Conservation (phyloP, 2,329 filamentous ascomycete species). For the Plenodomus biglobosus region DNA sequence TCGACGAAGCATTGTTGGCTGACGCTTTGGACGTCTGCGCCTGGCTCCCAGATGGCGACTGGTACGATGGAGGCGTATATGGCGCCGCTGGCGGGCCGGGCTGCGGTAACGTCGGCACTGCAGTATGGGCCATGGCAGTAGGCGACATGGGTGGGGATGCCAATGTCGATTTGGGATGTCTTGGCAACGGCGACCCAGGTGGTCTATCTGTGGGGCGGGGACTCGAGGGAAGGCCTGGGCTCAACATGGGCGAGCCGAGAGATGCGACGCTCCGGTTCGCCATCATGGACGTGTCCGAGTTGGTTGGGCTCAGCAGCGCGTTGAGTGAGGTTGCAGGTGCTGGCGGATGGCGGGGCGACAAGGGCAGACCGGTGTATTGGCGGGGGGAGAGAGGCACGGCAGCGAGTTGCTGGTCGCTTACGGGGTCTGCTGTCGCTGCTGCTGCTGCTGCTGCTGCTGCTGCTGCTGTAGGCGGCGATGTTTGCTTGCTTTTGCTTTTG, state of each 20-base stretch:
- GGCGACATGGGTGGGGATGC: constrained; percentile 71
- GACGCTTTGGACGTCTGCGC: constrained; percentile 39
- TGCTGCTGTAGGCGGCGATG: constrained; percentile 35
- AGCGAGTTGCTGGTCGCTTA: constrained; percentile 16
- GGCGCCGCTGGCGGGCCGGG: constrained; percentile 72
- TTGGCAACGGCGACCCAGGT: constrained; percentile 60
- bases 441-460: too few species aligned
- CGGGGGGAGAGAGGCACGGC: constrained; percentile 33
- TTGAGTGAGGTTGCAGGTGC: constrained; percentile 42
- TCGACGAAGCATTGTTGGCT: constrained; percentile 26
- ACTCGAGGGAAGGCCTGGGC: constrained; percentile 65
- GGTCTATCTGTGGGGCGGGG: constrained; percentile 63
- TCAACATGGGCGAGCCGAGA: constrained; percentile 54
- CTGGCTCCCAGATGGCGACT: constrained; percentile 52
- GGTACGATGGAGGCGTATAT: constrained; percentile 66
- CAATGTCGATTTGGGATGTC: constrained; percentile 58
- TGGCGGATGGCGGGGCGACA: constrained; percentile 43
- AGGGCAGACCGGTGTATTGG: constrained; percentile 39
- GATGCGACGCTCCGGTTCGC: constrained; percentile 46
- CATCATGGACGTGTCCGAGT: constrained; percentile 43
- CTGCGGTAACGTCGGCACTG: constrained; percentile 72
- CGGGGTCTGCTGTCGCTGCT: constrained; percentile 17
- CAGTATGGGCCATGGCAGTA: constrained; percentile 58
- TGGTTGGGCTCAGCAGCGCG: constrained; percentile 54
- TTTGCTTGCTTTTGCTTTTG: constrained; percentile 54